Evolutionary conservation across 2,329 filamentous ascomycete genomes (phyloP), one percentile per base, ranked within the genome.

Genomic region (Eutypa lata): DNA sequence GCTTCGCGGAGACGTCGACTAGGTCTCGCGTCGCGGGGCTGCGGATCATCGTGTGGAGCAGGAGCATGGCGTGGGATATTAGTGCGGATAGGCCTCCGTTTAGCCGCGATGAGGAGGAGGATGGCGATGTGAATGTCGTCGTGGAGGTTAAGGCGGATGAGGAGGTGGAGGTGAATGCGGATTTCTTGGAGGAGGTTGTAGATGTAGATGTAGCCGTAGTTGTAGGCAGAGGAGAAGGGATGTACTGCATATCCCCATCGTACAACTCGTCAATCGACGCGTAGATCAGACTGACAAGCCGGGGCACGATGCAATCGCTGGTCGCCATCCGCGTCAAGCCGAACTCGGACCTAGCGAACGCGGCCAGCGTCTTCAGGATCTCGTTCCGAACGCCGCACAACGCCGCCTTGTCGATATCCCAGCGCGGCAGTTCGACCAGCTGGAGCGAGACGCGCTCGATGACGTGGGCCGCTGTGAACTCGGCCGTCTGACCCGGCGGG

Each of bases 251-350:
- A 22, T 77, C 72, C 19, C 80, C 73, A 5, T 88, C 80, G 65
- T 91, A 89, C 19, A 97, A 73, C 58, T 88, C 84, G 57, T 91
- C 88, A 53, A 94, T 86, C 49, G 92, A 83, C 44, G 70, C 73
- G 48, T 73, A 76, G 14, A 83, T 67, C 3, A 88, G 83, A 24
- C 84, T 82, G 24, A 95, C 86, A 0, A 96, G 73, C 3, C 90
- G 83, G 1, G 89, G 90, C 16, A 96, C 82, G 13, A 85, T 84
- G 40, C 80, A 82, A 3, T 81, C 79, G 67, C 94, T 88, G 5
- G 75, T 73, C 0, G 87, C 88, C 8, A 97, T 78, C 45, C 88
- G 81, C 22, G 76, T 67, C 1, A 81, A 79, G 8, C 87, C 87
- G 61, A 88, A 83, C 0, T 78, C 71, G n/a, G 82, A 82, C 6